phyloP scores from a whole-genome alignment of 495 filamentous ascomycete genomes.

The Penicillium alfredii region DNA sequence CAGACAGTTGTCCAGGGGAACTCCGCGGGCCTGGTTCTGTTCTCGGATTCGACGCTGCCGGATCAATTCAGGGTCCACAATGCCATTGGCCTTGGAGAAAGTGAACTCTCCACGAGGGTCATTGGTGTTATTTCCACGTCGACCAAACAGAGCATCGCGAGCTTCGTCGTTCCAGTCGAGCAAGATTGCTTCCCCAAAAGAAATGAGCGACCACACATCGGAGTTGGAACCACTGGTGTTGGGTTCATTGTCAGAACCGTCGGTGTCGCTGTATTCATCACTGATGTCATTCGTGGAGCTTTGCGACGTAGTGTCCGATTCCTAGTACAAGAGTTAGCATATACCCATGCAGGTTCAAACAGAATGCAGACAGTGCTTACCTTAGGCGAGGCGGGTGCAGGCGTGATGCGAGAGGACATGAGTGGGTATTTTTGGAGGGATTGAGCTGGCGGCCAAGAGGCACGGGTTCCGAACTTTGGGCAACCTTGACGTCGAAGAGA shows the following conservation, averaged over 20 bases:
- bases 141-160: constrained; percentile 64
- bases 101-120: constrained; percentile 48
- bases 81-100: constrained; percentile 41
- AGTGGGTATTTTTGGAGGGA: constrained; percentile 50
- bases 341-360: neutral
- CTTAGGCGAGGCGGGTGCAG: constrained; percentile 9
- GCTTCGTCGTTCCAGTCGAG: constrained; percentile 71
- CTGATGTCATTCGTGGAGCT: constrained; percentile 13
- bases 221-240: constrained; percentile 11
- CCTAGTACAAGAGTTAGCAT: constrained; percentile 2
- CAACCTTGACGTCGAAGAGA: constrained; percentile 65
- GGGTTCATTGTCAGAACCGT: constrained; percentile 7
- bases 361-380: constrained; percentile 9
- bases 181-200: constrained; percentile 73
- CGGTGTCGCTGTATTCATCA: constrained; percentile 10
- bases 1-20: constrained; percentile 84
- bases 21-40: constrained; percentile 61
- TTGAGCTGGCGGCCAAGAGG: constrained; percentile 58
- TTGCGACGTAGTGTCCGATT: constrained; percentile 1
- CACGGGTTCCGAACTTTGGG: constrained; percentile 46
- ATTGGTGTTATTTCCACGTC: constrained; percentile 33
- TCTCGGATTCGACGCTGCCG: constrained; percentile 52
- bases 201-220: constrained; percentile 50
- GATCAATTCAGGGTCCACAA: constrained; percentile 63
- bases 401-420: constrained; percentile 47